phyloP scores from a whole-genome alignment of 2,329 filamentous ascomycete genomes.

The Tolypocladium capitatum region DNA sequence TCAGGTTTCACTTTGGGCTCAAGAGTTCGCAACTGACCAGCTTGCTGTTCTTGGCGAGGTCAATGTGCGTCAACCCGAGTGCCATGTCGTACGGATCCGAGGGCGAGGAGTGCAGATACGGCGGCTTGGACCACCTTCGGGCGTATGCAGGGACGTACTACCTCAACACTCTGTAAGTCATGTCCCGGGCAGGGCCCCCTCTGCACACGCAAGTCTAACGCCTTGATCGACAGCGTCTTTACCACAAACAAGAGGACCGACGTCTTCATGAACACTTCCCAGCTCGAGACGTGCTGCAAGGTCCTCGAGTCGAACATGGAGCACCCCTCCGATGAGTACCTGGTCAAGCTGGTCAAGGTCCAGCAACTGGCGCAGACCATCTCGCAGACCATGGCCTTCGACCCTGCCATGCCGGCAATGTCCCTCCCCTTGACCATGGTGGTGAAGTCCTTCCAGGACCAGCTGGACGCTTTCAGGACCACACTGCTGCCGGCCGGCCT shows the following conservation, averaged over 20 bases:
- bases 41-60: slow-evolving; percentile 32
- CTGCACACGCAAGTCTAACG: not conserved
- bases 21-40: slow-evolving; percentile 37
- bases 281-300: slow-evolving; percentile 29
- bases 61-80: slow-evolving; percentile 29
- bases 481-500: slow-evolving; percentile 23
- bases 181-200: too few relatives aligned
- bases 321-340: slow-evolving; percentile 27
- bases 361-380: slow-evolving; percentile 37
- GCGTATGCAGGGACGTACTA: slow-evolving; percentile 38
- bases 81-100: slow-evolving; percentile 15
- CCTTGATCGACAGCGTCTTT: slow-evolving; percentile 19
- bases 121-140: slow-evolving; percentile 29
- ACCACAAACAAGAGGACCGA: slow-evolving; percentile 34
- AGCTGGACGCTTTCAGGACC: slow-evolving; percentile 25
- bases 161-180: slow-evolving; percentile 31
- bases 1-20: slow-evolving; percentile 33
- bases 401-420: slow-evolving; percentile 15
- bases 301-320: slow-evolving; percentile 29
- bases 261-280: slow-evolving; percentile 31
- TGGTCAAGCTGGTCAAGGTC: slow-evolving; percentile 31
- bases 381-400: slow-evolving; percentile 23
- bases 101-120: slow-evolving; percentile 12
- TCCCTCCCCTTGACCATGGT: slow-evolving; percentile 27
- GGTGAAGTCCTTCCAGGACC: slow-evolving; percentile 29